phyloP scores from a whole-genome alignment of 2,329 filamentous ascomycete genomes.

The Hymenoscyphus fructigenus region DNA sequence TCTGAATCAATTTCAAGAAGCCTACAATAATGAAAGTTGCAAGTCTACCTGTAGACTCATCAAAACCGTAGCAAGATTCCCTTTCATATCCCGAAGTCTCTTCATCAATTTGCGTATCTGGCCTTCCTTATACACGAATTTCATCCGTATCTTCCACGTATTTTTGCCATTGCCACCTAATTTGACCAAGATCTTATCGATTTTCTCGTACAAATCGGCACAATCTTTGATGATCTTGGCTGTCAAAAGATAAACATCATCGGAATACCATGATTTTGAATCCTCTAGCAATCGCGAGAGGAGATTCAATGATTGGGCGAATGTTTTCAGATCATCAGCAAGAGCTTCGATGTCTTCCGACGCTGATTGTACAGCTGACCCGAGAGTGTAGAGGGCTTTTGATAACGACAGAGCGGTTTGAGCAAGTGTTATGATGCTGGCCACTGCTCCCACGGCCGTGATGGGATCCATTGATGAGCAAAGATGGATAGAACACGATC shows the following conservation, averaged over 20 bases:
- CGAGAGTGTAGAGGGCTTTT: conserved; percentile 24
- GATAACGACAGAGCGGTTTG: conserved; percentile 25
- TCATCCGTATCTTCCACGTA: conserved; percentile 22
- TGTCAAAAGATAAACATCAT: conserved; percentile 28
- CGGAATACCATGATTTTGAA: conserved; percentile 22
- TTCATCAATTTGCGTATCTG: conserved; percentile 26
- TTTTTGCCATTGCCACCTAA: conserved; percentile 22
- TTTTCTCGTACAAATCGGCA: conserved; percentile 25
- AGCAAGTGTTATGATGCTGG: conserved; percentile 23
- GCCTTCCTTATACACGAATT: conserved; percentile 28
- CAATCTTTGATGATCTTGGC: conserved; percentile 30
- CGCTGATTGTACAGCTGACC: conserved; percentile 23
- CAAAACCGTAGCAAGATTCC: conserved; percentile 25
- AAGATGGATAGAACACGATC: not conserved
- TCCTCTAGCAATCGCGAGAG: conserved; percentile 24
- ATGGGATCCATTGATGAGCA: conserved; percentile 21
- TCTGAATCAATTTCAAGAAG: not conserved
- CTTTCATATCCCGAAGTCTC: conserved; percentile 26
- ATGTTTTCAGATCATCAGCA: conserved; percentile 21
- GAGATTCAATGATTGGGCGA: conserved; percentile 24
- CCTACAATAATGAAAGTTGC: conserved; percentile 28
- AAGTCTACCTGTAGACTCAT: conserved; percentile 30
- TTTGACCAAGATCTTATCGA: conserved; percentile 25
- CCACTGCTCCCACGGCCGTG: conserved; percentile 22
- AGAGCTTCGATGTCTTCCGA: conserved; percentile 25